A percentile compares a stretch with the other conserved stretches of the same genome.
These are phyloP conservation scores for Paraphaeosphaeria minitans DNA, from an alignment of 2,329 filamentous ascomycete genomes.

Conservation along the genomic window DNA sequence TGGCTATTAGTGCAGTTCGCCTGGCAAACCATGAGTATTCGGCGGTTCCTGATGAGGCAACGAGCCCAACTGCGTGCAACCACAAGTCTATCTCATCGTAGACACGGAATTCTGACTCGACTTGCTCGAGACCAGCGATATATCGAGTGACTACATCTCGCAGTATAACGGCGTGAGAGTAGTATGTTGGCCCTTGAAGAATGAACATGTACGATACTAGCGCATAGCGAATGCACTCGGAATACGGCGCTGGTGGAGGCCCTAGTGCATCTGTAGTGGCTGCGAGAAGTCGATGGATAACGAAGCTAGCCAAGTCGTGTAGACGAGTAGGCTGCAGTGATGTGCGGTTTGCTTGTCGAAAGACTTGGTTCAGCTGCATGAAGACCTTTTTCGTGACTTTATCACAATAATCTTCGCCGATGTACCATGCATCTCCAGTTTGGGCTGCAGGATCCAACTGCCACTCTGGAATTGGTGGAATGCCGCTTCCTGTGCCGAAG, in stretches of 20 bases:
- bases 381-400: constrained; percentile 46
- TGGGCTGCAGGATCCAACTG: constrained; percentile 33
- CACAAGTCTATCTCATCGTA: constrained; percentile 18
- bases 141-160: constrained; percentile 20
- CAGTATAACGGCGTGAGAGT: constrained; percentile 51
- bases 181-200: constrained; percentile 62
- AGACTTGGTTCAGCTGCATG: constrained; percentile 52
- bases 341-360: constrained; percentile 41
- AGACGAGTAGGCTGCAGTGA: constrained; percentile 51
- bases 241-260: constrained; percentile 23
- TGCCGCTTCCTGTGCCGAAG: constrained; percentile 54
- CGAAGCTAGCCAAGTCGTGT: constrained; percentile 62
- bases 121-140: constrained; percentile 15
- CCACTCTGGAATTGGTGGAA: constrained; percentile 58
- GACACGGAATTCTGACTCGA: constrained; percentile 5
- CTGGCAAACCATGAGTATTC: constrained; percentile 21
- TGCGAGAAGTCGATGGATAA: constrained; percentile 57
- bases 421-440: constrained; percentile 13
- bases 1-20: constrained; percentile 9
- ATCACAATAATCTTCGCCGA: constrained; percentile 41
- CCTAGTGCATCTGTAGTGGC: constrained; percentile 19
- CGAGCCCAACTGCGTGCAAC: constrained; percentile 24
- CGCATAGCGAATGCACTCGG: constrained; percentile 51
- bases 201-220: constrained; percentile 59
- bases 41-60: constrained; percentile 15